Conservation (phyloP, 768 basidiomycete genomes). For the Dioszegia hungarica region DNA sequence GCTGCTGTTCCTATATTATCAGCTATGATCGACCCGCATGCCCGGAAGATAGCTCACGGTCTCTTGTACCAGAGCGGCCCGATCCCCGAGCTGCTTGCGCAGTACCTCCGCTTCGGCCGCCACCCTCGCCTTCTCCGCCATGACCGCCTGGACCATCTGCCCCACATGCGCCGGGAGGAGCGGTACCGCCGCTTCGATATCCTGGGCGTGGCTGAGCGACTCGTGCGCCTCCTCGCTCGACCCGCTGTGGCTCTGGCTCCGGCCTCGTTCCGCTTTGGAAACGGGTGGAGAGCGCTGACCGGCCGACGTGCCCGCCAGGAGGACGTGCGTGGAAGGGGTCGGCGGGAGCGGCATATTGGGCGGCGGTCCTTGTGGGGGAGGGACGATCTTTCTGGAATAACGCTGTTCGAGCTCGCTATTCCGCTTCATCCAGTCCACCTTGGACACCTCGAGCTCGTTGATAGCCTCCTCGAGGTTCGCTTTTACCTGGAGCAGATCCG, state of each 20-base stretch:
- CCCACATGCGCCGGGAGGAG: conserved; percentile 7
- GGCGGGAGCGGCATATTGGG: conserved; percentile 33
- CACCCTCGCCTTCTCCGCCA: conserved; percentile 9
- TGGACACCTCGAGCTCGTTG: conserved; percentile 17
- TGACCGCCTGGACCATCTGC: conserved; percentile 12
- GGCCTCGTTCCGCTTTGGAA: background rate
- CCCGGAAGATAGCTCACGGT: conserved; percentile 42
- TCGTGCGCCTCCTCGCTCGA: background rate
- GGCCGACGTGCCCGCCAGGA: too few species aligned
- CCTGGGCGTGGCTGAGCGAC: background rate
- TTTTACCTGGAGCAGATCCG: conserved; percentile 19
- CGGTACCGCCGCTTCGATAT: conserved; percentile 2
- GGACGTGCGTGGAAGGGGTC: conserved; percentile 4
- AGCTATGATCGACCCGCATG: background rate
- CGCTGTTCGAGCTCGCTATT: conserved; percentile 20
- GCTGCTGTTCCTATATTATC: conserved; percentile 19
- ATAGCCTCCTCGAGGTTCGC: conserved; percentile 22
- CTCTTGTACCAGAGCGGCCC: conserved; percentile 62
- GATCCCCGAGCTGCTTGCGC: conserved; percentile 54
- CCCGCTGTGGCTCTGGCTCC: background rate
- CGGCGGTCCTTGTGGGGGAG: conserved; percentile 36
- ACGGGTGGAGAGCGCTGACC: too few species aligned
- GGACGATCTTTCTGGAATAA: conserved; percentile 4
- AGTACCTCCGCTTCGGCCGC: conserved; percentile 54
- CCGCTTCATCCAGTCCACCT: conserved; percentile 19